These are phyloP conservation scores for Wallacemonas sp. DNA, from an alignment of 208 protist species.

Conservation along the genomic window DNA sequence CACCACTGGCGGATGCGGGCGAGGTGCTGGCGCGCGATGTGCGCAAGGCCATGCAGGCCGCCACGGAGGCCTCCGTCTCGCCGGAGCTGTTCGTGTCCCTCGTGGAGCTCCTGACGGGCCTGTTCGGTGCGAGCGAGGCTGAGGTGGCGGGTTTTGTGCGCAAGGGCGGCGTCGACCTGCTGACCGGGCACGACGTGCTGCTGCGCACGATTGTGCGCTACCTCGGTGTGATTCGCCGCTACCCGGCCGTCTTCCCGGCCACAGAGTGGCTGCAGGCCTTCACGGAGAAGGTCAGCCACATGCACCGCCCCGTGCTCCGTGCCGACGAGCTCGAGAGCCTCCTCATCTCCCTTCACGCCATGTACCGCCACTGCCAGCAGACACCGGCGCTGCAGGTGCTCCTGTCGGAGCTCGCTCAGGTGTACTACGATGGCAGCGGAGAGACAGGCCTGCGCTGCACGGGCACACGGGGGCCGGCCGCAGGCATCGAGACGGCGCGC, in stretches of 20 bases:
- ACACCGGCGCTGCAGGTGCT: constrained; percentile 63
- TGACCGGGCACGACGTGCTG: constrained; percentile 25
- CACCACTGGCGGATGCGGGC: constrained; percentile 52
- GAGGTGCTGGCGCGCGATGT: constrained; percentile 25
- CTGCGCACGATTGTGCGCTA: constrained; percentile 51
- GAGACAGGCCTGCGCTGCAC: constrained; percentile 1
- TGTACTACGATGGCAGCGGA: constrained; percentile 22
- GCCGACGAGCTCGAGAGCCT: constrained; percentile 55
- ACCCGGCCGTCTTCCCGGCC: constrained; percentile 33
- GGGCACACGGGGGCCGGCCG: not conserved
- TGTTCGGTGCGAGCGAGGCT: constrained; percentile 53
- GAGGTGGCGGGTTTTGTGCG: constrained; percentile 52
- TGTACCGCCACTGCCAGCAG: constrained; percentile 55
- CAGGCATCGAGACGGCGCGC: constrained; percentile 54
- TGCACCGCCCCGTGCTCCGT: constrained; percentile 8
- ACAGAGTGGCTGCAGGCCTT: constrained; percentile 62
- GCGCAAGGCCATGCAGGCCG: constrained; percentile 62
- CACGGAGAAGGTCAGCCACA: constrained; percentile 31
- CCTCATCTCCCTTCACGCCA: constrained; percentile 58
- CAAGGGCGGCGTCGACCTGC: constrained; percentile 53
- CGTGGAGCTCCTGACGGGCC: constrained; percentile 53
- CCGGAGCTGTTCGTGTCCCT: constrained; percentile 78
- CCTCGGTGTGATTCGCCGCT: constrained; percentile 52
- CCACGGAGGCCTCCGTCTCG: constrained; percentile 54
- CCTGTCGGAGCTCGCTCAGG: constrained; percentile 43